phyloP scores from a whole-genome alignment of 2,329 filamentous ascomycete genomes.

The Fusarium mangiferae region DNA sequence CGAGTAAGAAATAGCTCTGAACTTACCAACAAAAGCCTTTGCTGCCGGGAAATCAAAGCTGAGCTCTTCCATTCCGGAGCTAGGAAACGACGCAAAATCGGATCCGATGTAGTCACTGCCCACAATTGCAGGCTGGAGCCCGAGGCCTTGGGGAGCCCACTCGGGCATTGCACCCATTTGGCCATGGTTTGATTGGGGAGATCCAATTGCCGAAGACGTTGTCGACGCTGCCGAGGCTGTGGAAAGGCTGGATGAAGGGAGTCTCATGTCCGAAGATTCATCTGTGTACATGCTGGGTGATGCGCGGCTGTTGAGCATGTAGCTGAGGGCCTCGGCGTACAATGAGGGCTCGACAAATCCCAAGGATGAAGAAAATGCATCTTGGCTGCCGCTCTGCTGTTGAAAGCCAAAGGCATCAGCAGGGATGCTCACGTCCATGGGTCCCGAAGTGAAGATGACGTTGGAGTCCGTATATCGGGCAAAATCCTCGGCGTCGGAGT shows the following conservation, averaged over 20 bases:
- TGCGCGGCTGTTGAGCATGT: constrained; percentile 58
- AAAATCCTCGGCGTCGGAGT: constrained; percentile 53
- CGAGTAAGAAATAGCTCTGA: constrained; percentile 33
- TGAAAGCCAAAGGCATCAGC: constrained; percentile 58
- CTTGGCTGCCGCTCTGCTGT: constrained; percentile 48
- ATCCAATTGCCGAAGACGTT: constrained; percentile 74
- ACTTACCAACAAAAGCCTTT: constrained; percentile 70
- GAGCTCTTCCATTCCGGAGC: constrained; percentile 61
- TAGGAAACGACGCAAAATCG: constrained; percentile 66
- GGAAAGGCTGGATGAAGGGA: constrained; percentile 68
- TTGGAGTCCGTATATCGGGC: constrained; percentile 59
- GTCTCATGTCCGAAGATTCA: constrained; percentile 58
- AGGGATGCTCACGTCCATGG: constrained; percentile 61
- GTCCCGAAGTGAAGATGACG: constrained; percentile 51
- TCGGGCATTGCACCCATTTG: constrained; percentile 67
- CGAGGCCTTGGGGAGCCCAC: constrained; percentile 66
- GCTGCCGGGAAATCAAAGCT: constrained; percentile 59
- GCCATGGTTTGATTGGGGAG: constrained; percentile 71
- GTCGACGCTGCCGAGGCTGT: constrained; percentile 71
- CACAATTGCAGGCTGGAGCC: constrained; percentile 72
- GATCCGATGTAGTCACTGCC: constrained; percentile 64
- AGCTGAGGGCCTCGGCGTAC: constrained; percentile 57
- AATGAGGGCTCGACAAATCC: constrained; percentile 57
- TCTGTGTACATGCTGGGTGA: constrained; percentile 63
- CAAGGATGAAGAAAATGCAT: constrained; percentile 49